phyloP scores from a whole-genome alignment of 306 rosid species.

The Boehmeria nivea region DNA sequence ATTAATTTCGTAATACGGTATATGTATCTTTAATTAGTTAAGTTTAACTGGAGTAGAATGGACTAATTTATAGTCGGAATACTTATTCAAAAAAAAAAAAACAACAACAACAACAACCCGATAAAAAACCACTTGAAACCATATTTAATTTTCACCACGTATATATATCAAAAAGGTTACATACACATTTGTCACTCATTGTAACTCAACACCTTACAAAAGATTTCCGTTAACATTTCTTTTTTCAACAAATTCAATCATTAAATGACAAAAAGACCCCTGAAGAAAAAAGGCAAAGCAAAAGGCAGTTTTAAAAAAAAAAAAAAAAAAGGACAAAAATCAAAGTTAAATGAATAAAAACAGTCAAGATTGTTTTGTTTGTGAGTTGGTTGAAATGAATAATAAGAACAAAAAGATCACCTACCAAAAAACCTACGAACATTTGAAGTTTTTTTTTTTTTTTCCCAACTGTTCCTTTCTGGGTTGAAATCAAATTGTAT shows the following conservation, averaged over 20 bases:
- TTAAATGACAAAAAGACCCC: slow-evolving; percentile 6
- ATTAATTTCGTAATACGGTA: no score
- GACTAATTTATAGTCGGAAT: no score
- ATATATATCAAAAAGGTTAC: background rate
- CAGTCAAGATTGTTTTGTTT: no score
- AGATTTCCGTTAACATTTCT: background rate
- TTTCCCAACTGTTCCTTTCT: background rate
- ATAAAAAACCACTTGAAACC: no score
- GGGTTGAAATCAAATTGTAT: no score
- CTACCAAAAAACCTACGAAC: background rate
- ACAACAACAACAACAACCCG: background rate
- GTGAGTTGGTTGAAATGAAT: no score
- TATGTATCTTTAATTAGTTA: no score
- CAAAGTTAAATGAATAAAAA: no score
- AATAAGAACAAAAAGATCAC: slow-evolving; percentile 11
- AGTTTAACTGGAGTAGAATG: no score
- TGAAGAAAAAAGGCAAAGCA: background rate
- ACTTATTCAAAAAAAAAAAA: background rate
- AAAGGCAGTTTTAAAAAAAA: background rate
- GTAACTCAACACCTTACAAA: background rate
- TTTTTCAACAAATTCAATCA: background rate
- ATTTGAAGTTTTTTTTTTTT: slow-evolving; percentile 8
- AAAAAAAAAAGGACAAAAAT: no score
- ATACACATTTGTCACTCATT: slow-evolving; percentile 3
- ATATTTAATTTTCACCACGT: slow-evolving; percentile 3